Evolutionary conservation across 2,329 filamentous ascomycete genomes (phyloP), one percentile per base, ranked within the genome.

Genomic region (Epichloe gansuensis): DNA sequence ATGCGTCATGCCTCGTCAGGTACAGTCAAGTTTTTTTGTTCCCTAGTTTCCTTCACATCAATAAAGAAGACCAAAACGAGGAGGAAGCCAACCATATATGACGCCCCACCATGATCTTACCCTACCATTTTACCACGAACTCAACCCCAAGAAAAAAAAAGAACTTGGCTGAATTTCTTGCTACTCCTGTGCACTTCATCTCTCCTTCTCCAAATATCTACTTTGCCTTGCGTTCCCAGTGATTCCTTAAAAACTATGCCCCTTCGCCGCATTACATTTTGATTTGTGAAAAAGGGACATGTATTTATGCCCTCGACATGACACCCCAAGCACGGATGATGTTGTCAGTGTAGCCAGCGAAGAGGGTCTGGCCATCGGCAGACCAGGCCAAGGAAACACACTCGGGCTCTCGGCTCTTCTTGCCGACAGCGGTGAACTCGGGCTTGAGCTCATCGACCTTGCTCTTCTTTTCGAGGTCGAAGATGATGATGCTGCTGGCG

Each of bases 381-480:
- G 83, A 89, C 93, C 93, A 98, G 71, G 91, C 91, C 76, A 98
- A 81, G 72, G 82, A 89, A 68, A 98, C 85, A 75, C 91, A 97
- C 85, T 97, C 91, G 66, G 93, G 93, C 77, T 96, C 91, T 71
- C 90, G 84, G 84, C 85, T 89, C 89, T 97, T 97, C 89, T 95
- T 95, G 79, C 90, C 88, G 71, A 89, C 85, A 71, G 89, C 95
- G 70, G 89, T 80, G 80, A 93, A 96, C 74, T 98, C 93, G 64
- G 91, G 91, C 86, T 95, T 96, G 74, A 98, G 85, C 84, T 97
- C 93, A 68, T 97, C 91, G 70, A 97, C 91, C 87, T 96, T 97
- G 86, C 85, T 94, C 90, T 98, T 98, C 90, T 98, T 98, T 89
- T 98, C 93, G 64, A 98, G 84, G 71, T 98, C 93, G 79, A 98